Evolutionary conservation across 1,284 basidiomycete species (phyloP), one percentile per base, ranked within the genome.

Genomic region (Abortiporus biennis): DNA sequence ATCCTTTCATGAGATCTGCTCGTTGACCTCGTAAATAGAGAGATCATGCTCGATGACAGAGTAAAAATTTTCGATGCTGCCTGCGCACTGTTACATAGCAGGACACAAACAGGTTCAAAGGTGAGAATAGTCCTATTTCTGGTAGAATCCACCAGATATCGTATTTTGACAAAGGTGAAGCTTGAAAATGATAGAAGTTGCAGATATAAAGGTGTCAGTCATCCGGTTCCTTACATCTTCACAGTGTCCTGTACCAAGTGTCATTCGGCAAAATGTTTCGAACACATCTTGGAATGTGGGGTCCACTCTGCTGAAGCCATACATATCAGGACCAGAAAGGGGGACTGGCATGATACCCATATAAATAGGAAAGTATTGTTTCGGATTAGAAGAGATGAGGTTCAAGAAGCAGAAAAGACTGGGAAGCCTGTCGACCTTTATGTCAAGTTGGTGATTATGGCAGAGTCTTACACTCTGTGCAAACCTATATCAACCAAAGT

Each of bases 231-330:
- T 2, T 35, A 12, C 19, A 11, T 38, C 6, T 33, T 30, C 15
- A 36, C 25, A 2, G n/a, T 38, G 8, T 13, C 19, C 13, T 38
- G 81, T 66, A 66, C 60, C 36, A 47, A 51, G 22, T 85, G 84
- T 48, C 78, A 77, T 52, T 37, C 43, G 3, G 52, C 62, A 1
- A 64, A 49, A 44, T 85, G 81, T 49, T 79, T 74, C 53, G 46
- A 47, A 6, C 78, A 84, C 52, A 53, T 78, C 5, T 55, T 81
- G n/a, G 35, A 54, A 5, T 50, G 54, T 19, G 66, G 64, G 9
- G 53, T 78, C 20, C 80, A 86, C 56, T 68, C 72, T 2, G 62
- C 71, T 2, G 68, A 76, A 45, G 77, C 72, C 1, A 47, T 84
- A n/a, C 4, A 47, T 71, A 49, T 50, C 5, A 42, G 58, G 21